These are phyloP conservation scores for Neurospora sp. DNA, from an alignment of 495 filamentous ascomycete species.

Conservation along the genomic window DNA sequence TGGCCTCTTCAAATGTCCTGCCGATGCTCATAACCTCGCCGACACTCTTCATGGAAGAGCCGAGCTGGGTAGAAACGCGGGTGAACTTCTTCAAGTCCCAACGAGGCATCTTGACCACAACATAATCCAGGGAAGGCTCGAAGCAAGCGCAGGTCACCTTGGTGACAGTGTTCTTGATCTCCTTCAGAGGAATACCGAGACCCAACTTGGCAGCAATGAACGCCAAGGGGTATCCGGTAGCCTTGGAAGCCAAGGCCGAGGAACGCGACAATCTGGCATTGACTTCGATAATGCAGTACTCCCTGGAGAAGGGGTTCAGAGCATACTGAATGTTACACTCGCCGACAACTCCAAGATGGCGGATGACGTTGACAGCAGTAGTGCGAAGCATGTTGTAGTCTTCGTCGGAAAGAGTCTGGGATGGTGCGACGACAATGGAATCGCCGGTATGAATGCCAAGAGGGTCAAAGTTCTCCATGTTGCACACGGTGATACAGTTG, in stretches of 20 bases:
- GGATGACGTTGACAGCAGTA: conserved; percentile 96
- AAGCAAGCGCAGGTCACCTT: conserved; percentile 96
- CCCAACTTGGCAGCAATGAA: conserved; percentile 96
- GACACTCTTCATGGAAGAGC: conserved; percentile 99
- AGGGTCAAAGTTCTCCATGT: conserved; percentile 99
- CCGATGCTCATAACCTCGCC: conserved; percentile 99
- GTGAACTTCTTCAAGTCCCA: conserved; percentile 99
- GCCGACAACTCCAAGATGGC: conserved; percentile 91
- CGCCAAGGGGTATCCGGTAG: conserved; percentile 90
- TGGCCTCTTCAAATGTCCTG: conserved; percentile 92
- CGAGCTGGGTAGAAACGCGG: conserved; percentile 85
- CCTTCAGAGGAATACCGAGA: conserved; percentile 87
- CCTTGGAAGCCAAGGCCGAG: conserved; percentile 91
- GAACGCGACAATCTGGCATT: conserved; percentile 93
- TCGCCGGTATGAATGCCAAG: conserved; percentile 97
- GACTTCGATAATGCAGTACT: conserved; percentile 99
- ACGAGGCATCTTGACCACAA: conserved; percentile 96
- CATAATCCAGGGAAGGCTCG: conserved; percentile 97
- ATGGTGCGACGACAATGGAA: conserved; percentile 95
- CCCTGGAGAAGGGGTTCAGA: conserved; percentile 88
- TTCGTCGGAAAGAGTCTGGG: conserved; percentile 88
- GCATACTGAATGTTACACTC: conserved; percentile 99
- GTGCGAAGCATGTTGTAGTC: conserved; percentile 99
- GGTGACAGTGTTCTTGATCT: conserved; percentile 93
- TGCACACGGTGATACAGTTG: conserved; percentile 99